A percentile compares a stretch with the other conserved stretches of the same genome.
Conservation (phyloP, 2,329 filamentous ascomycete genomes). For the Fusarium hostae region DNA sequence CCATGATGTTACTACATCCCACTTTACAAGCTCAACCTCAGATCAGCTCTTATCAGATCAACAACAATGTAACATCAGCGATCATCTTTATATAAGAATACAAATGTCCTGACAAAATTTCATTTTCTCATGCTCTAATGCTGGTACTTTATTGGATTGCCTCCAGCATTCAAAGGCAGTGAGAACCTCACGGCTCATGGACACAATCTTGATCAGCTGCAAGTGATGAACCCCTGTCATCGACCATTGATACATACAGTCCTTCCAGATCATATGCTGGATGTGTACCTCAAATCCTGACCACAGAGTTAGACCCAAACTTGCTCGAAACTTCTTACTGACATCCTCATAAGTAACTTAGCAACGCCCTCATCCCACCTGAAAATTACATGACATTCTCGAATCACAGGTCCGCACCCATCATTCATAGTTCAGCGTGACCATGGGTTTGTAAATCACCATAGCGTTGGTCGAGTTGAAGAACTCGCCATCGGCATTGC, state of each 20-base stretch:
- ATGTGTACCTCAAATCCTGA: neutral
- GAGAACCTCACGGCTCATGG: neutral
- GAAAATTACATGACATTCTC: neutral
- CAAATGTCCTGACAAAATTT: neutral
- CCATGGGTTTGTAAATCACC: conserved; percentile 8
- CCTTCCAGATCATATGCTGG: neutral
- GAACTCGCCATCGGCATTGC: conserved; percentile 21
- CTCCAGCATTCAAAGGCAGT: neutral
- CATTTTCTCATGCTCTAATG: neutral
- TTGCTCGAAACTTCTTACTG: neutral
- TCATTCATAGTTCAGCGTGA: neutral
- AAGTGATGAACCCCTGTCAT: neutral
- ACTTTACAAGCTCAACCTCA: conserved; percentile 14
- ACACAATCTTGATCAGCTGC: neutral
- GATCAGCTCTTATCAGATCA: conserved; percentile 10
- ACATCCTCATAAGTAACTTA: neutral
- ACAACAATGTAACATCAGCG: neutral
- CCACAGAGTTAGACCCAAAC: neutral
- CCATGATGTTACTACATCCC: conserved; percentile 13
- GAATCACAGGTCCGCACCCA: neutral
- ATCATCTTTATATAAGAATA: neutral
- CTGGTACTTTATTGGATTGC: too few relatives aligned
- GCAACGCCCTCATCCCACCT: neutral
- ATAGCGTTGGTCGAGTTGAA: conserved; percentile 1
- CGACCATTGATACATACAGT: neutral